A percentile compares a stretch with the other conserved stretches of the same genome.
Conservation (phyloP, 371 early-diverging fungal genomes). For the Mucor mucedo region DNA sequence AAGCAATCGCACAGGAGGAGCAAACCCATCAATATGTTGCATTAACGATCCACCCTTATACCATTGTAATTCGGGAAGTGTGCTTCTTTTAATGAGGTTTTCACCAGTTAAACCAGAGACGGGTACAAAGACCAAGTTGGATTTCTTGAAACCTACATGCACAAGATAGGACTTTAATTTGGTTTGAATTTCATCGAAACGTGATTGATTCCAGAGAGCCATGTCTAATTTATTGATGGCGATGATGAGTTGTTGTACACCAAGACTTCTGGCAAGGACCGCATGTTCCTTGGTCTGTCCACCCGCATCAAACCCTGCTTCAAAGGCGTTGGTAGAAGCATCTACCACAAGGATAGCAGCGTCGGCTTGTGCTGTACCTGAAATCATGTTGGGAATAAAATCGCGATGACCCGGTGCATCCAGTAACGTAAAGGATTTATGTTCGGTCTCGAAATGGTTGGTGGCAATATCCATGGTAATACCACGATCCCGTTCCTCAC, state of each 20-base stretch:
- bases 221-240: conserved; percentile 94
- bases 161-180: conserved; percentile 73
- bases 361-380: conserved; percentile 97
- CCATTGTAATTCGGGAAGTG: conserved; percentile 57
- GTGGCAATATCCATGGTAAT: conserved; percentile 97
- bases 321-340: conserved; percentile 93
- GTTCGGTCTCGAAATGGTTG: conserved; percentile 85
- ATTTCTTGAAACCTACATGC: conserved; percentile 76
- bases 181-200: conserved; percentile 75
- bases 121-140: conserved; percentile 80
- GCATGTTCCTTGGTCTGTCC: conserved; percentile 99
- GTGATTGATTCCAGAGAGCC: conserved; percentile 77
- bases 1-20: conserved; percentile 74
- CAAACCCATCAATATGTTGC: conserved; percentile 69
- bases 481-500: conserved; percentile 91
- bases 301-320: conserved; percentile 94
- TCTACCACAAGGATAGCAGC: conserved; percentile 96
- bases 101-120: conserved; percentile 90
- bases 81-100: conserved; percentile 68
- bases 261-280: conserved; percentile 84
- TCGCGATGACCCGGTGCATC: conserved; percentile 99
- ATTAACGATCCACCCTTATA: conserved; percentile 72
- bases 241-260: conserved; percentile 87
- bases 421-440: conserved; percentile 82
- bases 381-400: conserved; percentile 99